A percentile compares a stretch with the other conserved stretches of the same genome.
phyloP scores from a whole-genome alignment of 2,329 filamentous ascomycete species.

The Epichloe typhina region DNA sequence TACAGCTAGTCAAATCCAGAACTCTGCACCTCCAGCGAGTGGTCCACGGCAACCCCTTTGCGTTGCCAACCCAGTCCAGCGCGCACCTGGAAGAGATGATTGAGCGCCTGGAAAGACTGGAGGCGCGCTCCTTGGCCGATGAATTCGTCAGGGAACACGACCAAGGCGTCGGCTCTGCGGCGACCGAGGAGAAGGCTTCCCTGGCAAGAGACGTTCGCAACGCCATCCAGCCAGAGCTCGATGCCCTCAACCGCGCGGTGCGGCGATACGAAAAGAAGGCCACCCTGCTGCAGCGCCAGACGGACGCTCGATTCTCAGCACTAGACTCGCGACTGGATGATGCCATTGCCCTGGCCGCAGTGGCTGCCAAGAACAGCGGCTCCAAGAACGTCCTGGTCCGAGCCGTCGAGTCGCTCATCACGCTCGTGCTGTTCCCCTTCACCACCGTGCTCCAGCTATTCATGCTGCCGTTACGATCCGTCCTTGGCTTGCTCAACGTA shows the following conservation, averaged over 20 bases:
- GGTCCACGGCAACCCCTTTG: slow-evolving; percentile 41
- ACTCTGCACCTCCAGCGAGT: slow-evolving; percentile 72
- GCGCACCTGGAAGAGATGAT: slow-evolving; percentile 43
- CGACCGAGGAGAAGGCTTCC: slow-evolving; percentile 27
- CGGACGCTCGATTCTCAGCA: slow-evolving; percentile 58
- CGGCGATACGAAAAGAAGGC: slow-evolving; percentile 85
- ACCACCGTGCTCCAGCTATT: slow-evolving; percentile 25
- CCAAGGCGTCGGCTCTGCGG: slow-evolving; percentile 19
- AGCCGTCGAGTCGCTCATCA: slow-evolving; percentile 23
- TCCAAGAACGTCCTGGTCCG: slow-evolving; percentile 24
- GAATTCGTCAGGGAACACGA: slow-evolving; percentile 15
- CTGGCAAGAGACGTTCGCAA: slow-evolving; percentile 47
- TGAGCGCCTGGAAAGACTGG: slow-evolving; percentile 56
- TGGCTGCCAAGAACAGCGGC: slow-evolving; percentile 44
- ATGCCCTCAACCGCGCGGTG: slow-evolving; percentile 78
- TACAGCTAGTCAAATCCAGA: slow-evolving; percentile 65
- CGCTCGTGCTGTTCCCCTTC: slow-evolving; percentile 28
- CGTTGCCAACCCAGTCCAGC: slow-evolving; percentile 16
- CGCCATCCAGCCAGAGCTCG: slow-evolving; percentile 65
- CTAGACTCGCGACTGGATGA: slow-evolving; percentile 63
- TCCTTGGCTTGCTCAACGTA: slow-evolving; percentile 21
- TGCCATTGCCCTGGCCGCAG: slow-evolving; percentile 67
- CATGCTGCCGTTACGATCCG: slow-evolving; percentile 29
- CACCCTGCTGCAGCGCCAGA: slow-evolving; percentile 60
- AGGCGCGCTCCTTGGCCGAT: slow-evolving; percentile 32